These are phyloP conservation scores for Tieghemostelium lacteum DNA, from an alignment of 78 protist species.

Conservation along the genomic window DNA sequence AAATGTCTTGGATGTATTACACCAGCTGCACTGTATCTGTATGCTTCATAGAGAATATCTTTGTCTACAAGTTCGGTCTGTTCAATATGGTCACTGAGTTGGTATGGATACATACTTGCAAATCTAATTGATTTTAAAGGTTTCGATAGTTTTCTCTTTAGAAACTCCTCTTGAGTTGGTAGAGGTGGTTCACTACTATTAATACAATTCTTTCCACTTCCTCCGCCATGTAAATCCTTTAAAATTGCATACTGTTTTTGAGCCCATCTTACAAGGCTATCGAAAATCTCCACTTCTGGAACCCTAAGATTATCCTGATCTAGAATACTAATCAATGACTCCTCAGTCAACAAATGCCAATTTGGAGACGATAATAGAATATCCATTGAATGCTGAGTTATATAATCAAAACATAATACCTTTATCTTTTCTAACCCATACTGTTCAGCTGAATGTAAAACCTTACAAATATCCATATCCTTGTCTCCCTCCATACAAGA, in stretches of 20 bases:
- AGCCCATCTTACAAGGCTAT: constrained; percentile 59
- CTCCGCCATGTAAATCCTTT: constrained; percentile 13
- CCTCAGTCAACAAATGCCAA: constrained; percentile 68
- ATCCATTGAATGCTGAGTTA: constrained; percentile 71
- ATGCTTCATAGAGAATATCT: constrained; percentile 63
- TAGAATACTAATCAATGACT: constrained; percentile 21
- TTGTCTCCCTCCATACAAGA: constrained; percentile 39
- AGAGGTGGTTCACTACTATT: too few relatives aligned
- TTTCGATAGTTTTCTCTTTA: constrained; percentile 26
- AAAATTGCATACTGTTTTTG: constrained; percentile 46
- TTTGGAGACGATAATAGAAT: constrained; percentile 49
- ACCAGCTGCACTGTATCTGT: constrained; percentile 47
- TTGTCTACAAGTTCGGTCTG: constrained; percentile 10
- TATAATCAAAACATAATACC: constrained; percentile 40
- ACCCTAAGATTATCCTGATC: constrained; percentile 67
- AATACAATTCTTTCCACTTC: too few relatives aligned
- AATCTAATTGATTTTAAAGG: constrained; percentile 58
- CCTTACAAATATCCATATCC: constrained; percentile 65
- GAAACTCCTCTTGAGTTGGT: constrained; percentile 1
- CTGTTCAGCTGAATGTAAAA: constrained; percentile 28
- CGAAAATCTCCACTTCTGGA: constrained; percentile 73
- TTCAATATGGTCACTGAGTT: constrained; percentile 46
- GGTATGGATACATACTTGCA: constrained; percentile 68
- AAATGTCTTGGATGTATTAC: not conserved
- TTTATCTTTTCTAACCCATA: constrained; percentile 61